Evolutionary conservation across 495 filamentous ascomycete species (phyloP).

Genomic region (Umbilicaria muhlenbergii): DNA sequence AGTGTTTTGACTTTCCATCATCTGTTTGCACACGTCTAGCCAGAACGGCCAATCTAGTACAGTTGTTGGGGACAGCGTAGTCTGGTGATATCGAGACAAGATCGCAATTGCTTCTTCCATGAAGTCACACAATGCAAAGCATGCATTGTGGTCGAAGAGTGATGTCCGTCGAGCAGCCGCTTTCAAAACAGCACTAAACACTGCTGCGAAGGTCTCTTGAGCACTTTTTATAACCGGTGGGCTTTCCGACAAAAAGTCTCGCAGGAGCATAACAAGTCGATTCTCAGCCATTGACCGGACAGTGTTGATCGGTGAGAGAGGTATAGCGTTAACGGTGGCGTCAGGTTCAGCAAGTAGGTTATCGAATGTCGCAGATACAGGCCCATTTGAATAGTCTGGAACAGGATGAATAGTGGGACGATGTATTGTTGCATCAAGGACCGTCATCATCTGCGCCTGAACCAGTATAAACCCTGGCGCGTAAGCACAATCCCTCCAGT

Average conservation of each 20-base stretch:
- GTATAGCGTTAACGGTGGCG: conserved; percentile 50
- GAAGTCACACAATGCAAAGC: conserved; percentile 86
- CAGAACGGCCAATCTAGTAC: conserved; percentile 76
- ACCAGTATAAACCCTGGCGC: conserved; percentile 72
- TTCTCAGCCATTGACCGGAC: conserved; percentile 84
- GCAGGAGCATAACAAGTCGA: conserved; percentile 69
- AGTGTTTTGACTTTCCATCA: conserved; percentile 79
- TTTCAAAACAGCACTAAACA: conserved; percentile 59
- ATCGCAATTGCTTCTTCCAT: conserved; percentile 63
- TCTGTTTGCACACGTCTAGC: conserved; percentile 67
- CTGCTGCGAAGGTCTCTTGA: conserved; percentile 60
- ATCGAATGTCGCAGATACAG: conserved; percentile 55
- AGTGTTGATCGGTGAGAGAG: conserved; percentile 48
- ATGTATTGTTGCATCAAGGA: conserved; percentile 77
- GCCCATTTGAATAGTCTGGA: conserved; percentile 34
- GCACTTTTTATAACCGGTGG: conserved; percentile 36
- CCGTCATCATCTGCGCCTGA: conserved; percentile 68
- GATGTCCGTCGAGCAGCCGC: conserved; percentile 61
- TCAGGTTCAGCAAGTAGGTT: conserved; percentile 60
- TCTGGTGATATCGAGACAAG: conserved; percentile 39
- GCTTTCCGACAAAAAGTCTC: conserved; percentile 69
- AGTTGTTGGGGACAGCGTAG: conserved; percentile 21
- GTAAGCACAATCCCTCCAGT: conserved; percentile 44
- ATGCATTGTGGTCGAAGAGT: conserved; percentile 73
- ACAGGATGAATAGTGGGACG: conserved; percentile 38